phyloP scores from a whole-genome alignment of 345 rosid species.

The Noccaea caerulescens region DNA sequence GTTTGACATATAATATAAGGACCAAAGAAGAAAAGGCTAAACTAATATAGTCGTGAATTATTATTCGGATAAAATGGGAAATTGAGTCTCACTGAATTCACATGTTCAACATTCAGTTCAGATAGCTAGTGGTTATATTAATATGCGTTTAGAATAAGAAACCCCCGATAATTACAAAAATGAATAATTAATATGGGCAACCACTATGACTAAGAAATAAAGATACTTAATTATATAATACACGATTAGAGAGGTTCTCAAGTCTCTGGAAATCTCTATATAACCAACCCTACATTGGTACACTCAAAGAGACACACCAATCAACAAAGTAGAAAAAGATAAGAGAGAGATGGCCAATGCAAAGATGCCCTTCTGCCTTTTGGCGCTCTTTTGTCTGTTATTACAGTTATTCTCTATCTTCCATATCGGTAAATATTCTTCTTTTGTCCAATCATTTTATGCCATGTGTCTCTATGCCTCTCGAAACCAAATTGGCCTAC shows the following conservation, averaged over 20 bases:
- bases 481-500: not conserved
- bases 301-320: slow-evolving; percentile 34
- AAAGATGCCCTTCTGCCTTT: slow-evolving; percentile 23
- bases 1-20: slow-evolving; percentile 3
- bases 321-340: not conserved
- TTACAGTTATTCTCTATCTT: slow-evolving; percentile 54
- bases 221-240: slow-evolving; percentile 18
- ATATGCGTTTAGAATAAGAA: slow-evolving; percentile 26
- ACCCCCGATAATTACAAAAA: slow-evolving; percentile 8
- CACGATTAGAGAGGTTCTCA: slow-evolving; percentile 25
- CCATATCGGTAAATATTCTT: slow-evolving; percentile 52
- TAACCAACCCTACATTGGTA: slow-evolving; percentile 30
- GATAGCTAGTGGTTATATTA: slow-evolving; percentile 32
- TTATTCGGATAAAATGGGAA: slow-evolving; percentile 12
- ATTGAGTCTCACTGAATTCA: slow-evolving; percentile 28
- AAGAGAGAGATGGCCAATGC: slow-evolving; percentile 42
- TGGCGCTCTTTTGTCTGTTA: slow-evolving; percentile 49
- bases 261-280: slow-evolving; percentile 38
- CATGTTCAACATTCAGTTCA: slow-evolving; percentile 34
- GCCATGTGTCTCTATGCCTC: not conserved
- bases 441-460: not conserved
- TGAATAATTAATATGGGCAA: slow-evolving; percentile 15
- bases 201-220: slow-evolving; percentile 35
- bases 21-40: not conserved
- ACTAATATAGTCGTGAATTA: not conserved